Evolutionary conservation across 1,139 yeast species (phyloP).

Genomic region (Eremothecium cymbalariae): DNA sequence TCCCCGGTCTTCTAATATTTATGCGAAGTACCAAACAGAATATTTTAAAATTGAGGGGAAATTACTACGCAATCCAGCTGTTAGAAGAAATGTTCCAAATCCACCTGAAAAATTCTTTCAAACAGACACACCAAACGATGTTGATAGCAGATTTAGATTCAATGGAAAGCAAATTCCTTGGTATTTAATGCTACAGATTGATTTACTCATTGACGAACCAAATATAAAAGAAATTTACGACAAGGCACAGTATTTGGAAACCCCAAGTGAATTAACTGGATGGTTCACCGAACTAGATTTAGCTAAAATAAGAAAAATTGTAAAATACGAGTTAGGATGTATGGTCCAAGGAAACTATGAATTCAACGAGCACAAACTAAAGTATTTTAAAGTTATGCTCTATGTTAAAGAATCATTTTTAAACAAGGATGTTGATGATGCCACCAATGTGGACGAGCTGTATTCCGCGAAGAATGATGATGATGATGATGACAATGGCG

Average conservation of each 20-base stretch:
- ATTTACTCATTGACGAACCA: slow-evolving; percentile 61
- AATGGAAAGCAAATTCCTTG: slow-evolving; percentile 65
- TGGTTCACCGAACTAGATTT: slow-evolving; percentile 66
- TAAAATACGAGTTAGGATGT: slow-evolving; percentile 63
- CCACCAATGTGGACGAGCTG: slow-evolving; percentile 24
- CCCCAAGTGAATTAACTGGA: slow-evolving; percentile 52
- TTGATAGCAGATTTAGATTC: slow-evolving; percentile 47
- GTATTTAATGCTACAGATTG: slow-evolving; percentile 70
- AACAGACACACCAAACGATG: slow-evolving; percentile 28
- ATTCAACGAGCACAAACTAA: slow-evolving; percentile 38
- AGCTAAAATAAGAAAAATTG: slow-evolving; percentile 55
- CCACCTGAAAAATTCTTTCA: slow-evolving; percentile 31
- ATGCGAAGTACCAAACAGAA: slow-evolving; percentile 73
- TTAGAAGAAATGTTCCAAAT: slow-evolving; percentile 34
- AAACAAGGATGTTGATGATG: slow-evolving; percentile 28
- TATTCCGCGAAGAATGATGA: slow-evolving; percentile 27
- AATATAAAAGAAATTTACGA: slow-evolving; percentile 47
- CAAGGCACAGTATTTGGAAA: slow-evolving; percentile 34
- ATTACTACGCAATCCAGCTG: slow-evolving; percentile 33
- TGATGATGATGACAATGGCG: slow-evolving; percentile 31
- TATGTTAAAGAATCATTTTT: slow-evolving; percentile 28
- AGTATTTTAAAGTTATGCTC: slow-evolving; percentile 31
- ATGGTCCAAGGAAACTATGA: slow-evolving; percentile 39
- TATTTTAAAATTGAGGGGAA: slow-evolving; percentile 45
- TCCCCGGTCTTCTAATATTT: slow-evolving; percentile 50